Conservation (phyloP, 192 early-diverging fungal genomes). For the Mortierella alpina region DNA sequence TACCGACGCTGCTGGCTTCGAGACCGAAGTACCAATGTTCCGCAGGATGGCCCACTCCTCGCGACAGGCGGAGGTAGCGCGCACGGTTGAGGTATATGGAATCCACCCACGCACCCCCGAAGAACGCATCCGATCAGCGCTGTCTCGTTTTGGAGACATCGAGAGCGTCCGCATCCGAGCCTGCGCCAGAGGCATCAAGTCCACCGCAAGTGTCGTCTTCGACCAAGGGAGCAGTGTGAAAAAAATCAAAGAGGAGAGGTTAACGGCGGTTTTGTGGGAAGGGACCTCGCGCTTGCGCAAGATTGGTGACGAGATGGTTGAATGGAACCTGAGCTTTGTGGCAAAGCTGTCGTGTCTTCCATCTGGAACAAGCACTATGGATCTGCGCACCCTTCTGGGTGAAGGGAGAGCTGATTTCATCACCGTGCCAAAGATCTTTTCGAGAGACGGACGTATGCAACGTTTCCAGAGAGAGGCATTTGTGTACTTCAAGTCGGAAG, state of each 20-base stretch:
- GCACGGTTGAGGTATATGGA: slow-evolving; percentile 12
- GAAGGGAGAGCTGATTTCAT: neutral
- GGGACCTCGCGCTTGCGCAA: slow-evolving; percentile 1
- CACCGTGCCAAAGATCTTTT: neutral
- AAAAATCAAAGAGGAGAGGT: neutral
- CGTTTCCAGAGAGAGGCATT: neutral
- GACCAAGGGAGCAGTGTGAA: neutral
- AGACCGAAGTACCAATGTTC: neutral
- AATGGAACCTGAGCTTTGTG: neutral
- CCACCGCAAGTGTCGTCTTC: neutral
- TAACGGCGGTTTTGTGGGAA: neutral
- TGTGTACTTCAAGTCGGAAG: neutral
- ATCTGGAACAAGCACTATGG: neutral
- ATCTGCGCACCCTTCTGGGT: neutral
- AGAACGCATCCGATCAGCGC: neutral
- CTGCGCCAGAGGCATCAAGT: neutral
- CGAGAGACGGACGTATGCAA: neutral
- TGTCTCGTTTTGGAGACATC: neutral
- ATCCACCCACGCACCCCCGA: neutral
- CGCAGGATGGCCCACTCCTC: neutral
- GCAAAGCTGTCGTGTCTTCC: slow-evolving; percentile 2
- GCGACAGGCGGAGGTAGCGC: neutral
- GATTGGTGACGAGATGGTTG: neutral
- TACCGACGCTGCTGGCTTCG: too few relatives aligned
- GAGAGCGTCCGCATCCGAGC: neutral